These are phyloP conservation scores for Aspergillus aculeatus DNA, from an alignment of 2,329 filamentous ascomycete genomes.

Conservation along the genomic window DNA sequence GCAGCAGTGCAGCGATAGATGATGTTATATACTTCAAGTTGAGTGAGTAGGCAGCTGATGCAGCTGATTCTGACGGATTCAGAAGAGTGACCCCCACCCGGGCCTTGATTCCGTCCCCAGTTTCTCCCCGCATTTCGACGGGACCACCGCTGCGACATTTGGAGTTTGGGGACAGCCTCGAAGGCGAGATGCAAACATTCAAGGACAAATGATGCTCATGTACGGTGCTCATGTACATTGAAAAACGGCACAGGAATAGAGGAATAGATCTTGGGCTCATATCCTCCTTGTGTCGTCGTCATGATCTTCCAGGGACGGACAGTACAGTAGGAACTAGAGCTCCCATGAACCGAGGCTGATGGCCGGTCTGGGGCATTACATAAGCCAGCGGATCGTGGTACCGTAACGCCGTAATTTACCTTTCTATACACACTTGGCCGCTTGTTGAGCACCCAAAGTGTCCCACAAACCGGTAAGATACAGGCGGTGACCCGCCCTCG, in stretches of 20 bases:
- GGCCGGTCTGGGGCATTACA: not conserved
- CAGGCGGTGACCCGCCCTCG: conserved; percentile 6
- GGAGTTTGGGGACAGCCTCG: too few species aligned
- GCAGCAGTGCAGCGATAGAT: not conserved
- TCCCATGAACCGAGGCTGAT: not conserved
- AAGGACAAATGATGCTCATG: too few species aligned
- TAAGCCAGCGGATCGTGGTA: not conserved
- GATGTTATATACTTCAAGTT: too few species aligned
- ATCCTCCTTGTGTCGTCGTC: too few species aligned
- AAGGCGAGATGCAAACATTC: too few species aligned
- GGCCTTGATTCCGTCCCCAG: not conserved
- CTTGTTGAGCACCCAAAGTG: not conserved
- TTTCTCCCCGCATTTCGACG: not conserved
- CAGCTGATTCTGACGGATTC: not conserved
- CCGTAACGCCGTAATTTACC: not conserved
- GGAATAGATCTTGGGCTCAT: too few species aligned
- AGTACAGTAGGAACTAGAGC: not conserved
- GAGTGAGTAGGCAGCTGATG: not conserved
- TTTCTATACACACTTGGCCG: not conserved
- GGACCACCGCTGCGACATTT: too few species aligned
- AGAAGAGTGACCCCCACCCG: not conserved
- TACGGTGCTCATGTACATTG: too few species aligned
- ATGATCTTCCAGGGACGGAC: too few species aligned
- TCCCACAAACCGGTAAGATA: not conserved
- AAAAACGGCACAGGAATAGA: too few species aligned